Conservation (phyloP, 78 protist species). For the Speleostelium caveatum region DNA sequence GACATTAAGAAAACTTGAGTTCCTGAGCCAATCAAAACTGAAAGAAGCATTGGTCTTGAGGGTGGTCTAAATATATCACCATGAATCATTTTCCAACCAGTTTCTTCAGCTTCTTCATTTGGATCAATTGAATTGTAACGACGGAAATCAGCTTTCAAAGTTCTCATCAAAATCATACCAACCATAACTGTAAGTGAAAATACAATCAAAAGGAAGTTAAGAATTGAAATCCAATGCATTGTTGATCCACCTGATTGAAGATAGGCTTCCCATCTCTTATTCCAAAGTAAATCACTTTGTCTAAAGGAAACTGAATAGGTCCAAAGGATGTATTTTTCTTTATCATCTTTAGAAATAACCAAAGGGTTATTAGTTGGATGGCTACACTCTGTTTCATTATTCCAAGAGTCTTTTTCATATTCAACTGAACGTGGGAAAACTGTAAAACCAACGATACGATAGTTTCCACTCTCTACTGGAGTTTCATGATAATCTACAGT, state of each 20-base stretch:
- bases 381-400: not conserved
- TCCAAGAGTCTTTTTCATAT: slow-evolving; percentile 16
- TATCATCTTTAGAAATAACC: not conserved
- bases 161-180: slow-evolving; percentile 96
- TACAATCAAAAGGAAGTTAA: slow-evolving; percentile 96
- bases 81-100: slow-evolving; percentile 99
- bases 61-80: slow-evolving; percentile 99
- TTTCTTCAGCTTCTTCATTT: slow-evolving; percentile 88
- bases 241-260: slow-evolving; percentile 82
- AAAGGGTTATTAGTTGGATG: not conserved
- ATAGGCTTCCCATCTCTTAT: slow-evolving; percentile 97
- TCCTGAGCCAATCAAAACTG: slow-evolving; percentile 93
- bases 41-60: slow-evolving; percentile 78
- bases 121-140: slow-evolving; percentile 83
- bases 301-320: slow-evolving; percentile 90
- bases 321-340: slow-evolving; percentile 66
- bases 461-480: not conserved
- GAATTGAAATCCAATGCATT: slow-evolving; percentile 97
- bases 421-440: slow-evolving; percentile 63
- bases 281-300: slow-evolving; percentile 88
- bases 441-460: slow-evolving; percentile 89
- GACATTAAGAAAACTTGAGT: slow-evolving; percentile 92
- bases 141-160: slow-evolving; percentile 90
- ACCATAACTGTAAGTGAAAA: slow-evolving; percentile 95
- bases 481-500: slow-evolving; percentile 61